These are phyloP conservation scores for Leishmania gerbilli DNA, from an alignment of 208 protist genomes.

Conservation along the genomic window DNA sequence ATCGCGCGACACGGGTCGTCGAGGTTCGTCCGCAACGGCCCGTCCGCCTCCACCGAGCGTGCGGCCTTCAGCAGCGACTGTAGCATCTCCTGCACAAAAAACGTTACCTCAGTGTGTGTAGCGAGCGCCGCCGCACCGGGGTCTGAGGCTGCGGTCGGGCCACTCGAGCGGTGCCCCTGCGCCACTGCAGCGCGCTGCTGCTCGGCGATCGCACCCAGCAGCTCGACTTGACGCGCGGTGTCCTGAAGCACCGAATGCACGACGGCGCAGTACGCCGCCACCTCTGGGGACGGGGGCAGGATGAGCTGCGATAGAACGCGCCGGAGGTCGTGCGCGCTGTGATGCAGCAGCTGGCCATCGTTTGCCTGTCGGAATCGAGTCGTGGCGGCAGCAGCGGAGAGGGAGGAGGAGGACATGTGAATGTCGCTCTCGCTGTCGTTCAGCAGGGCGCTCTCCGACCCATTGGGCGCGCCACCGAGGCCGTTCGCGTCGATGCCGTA, in stretches of 20 bases:
- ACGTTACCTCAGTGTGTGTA: not conserved
- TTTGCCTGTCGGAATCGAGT: slow-evolving; percentile 17
- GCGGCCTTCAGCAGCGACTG: slow-evolving; percentile 41
- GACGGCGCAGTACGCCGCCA: slow-evolving; percentile 44
- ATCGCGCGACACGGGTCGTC: slow-evolving; percentile 53
- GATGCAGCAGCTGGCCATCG: slow-evolving; percentile 27
- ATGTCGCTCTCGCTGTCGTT: not conserved
- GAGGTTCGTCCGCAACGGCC: slow-evolving; percentile 33
- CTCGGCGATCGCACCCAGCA: slow-evolving; percentile 48
- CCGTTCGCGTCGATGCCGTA: slow-evolving; percentile 21
- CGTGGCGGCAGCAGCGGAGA: slow-evolving; percentile 2
- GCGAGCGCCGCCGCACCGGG: not conserved
- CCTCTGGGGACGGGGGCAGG: slow-evolving; percentile 65
- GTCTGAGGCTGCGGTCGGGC: not conserved
- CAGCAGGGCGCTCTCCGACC: slow-evolving; percentile 1
- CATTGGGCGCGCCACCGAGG: not conserved
- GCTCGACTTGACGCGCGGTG: slow-evolving; percentile 45
- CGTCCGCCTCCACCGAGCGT: slow-evolving; percentile 24
- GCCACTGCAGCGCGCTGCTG: slow-evolving; percentile 17
- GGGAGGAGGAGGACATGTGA: not conserved
- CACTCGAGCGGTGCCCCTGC: not conserved
- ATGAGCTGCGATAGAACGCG: slow-evolving; percentile 52
- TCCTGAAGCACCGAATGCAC: slow-evolving; percentile 48
- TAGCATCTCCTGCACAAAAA: slow-evolving; percentile 32
- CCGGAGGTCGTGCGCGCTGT: slow-evolving; percentile 42